Evolutionary conservation across 1,284 basidiomycete species (phyloP), one percentile per base, ranked within the genome.

Genomic region (Moesziomyces antarcticus): DNA sequence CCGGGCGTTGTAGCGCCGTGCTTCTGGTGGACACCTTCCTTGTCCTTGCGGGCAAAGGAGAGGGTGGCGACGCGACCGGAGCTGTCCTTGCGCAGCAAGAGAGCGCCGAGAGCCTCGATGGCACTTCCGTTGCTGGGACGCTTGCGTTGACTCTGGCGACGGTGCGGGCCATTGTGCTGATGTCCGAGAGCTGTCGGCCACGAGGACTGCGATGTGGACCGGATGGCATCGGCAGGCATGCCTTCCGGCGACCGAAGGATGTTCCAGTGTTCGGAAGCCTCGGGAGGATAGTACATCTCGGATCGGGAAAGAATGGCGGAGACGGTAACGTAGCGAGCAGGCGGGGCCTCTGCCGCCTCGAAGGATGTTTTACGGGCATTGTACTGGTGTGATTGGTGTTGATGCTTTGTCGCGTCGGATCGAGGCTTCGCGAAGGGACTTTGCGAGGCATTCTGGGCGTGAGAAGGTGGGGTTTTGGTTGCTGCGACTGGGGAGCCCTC

Each of bases 261-360:
- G 48, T 66, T 50, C 56, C 56, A 56, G 5, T 68, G 59, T 6
- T 69, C 54, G 3, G 61, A 63, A 2, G 58, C 33, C 16, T 57
- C 67, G 9, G 61, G 58, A n/a, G 60, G 57, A 18, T 68, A 73
- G 58, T 73, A 73, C 56, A 73, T 57, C 24, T 69, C 61, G 11
- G 78, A 77, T 35, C 78, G 70, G n/a, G 76, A 78, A 5, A 80
- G 75, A 47, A 80, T 71, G n/a, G 78, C 69, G 1, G 77, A 78
- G 1, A 77, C 78, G 1, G 78, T 80, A 22, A 80, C 70, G 35
- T 77, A 77, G 35, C 67, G 69, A 24, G 75, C 75, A 3, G 68
- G 49, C 9, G 55, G 51, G 2, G 52, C 14, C 2, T 42, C n/a
- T 18, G 35, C 48, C 16, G 41, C 4, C 2, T 30, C 33, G 22